phyloP scores from a whole-genome alignment of 2,329 filamentous ascomycete species.

The Ophiocordyceps camponoti-floridani region DNA sequence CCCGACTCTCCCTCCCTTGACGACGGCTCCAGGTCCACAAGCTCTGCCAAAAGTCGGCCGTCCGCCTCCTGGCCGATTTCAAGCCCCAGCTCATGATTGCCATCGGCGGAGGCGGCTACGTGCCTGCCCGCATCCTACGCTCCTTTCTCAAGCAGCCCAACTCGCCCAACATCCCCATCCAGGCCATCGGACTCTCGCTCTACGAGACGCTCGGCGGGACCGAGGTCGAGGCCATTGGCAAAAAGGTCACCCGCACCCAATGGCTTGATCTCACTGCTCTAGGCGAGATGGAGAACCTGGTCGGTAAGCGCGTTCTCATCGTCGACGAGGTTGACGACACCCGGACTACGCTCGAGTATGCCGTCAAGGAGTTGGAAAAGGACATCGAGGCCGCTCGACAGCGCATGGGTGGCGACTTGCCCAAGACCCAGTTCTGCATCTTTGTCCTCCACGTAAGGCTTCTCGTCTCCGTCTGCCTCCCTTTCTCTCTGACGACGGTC shows the following conservation, averaged over 20 bases:
- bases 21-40: slow-evolving; percentile 65
- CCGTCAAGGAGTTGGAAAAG: slow-evolving; percentile 83
- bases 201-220: slow-evolving; percentile 64
- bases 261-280: slow-evolving; percentile 86
- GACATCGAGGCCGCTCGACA: slow-evolving; percentile 71
- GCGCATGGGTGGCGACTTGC: slow-evolving; percentile 44
- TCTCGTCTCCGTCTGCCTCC: slow-evolving; percentile 8
- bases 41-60: slow-evolving; percentile 76
- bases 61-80: slow-evolving; percentile 66
- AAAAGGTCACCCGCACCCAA: slow-evolving; percentile 92
- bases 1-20: background rate
- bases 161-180: slow-evolving; percentile 89
- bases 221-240: slow-evolving; percentile 57
- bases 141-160: slow-evolving; percentile 89
- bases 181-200: slow-evolving; percentile 93
- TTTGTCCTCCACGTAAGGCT: slow-evolving; percentile 75
- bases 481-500: background rate
- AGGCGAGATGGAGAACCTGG: slow-evolving; percentile 68
- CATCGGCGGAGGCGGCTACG: slow-evolving; percentile 93
- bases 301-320: slow-evolving; percentile 81
- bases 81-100: slow-evolving; percentile 94
- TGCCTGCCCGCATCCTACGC: slow-evolving; percentile 88
- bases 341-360: slow-evolving; percentile 83
- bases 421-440: slow-evolving; percentile 75
- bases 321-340: slow-evolving; percentile 96